Evolutionary conservation across 192 early-diverging fungal species (phyloP).

Genomic region (Geranomyces variabilis): DNA sequence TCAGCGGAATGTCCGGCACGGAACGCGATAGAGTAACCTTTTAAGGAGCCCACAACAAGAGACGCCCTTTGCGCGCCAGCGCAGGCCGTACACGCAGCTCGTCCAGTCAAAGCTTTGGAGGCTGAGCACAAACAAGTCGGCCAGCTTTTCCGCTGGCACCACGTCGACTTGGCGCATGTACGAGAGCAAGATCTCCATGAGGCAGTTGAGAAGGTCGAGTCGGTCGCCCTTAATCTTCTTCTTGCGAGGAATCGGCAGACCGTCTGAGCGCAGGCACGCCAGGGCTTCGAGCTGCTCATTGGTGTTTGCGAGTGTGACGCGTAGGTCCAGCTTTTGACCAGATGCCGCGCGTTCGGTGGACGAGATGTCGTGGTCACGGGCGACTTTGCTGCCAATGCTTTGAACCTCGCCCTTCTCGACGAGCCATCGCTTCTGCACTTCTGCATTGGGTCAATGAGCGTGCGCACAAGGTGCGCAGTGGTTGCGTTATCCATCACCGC

Average conservation of each 20-base stretch:
- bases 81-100: conserved; percentile 1
- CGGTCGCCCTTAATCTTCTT: conserved; percentile 3
- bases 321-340: conserved; percentile 19
- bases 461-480: conserved; percentile 10
- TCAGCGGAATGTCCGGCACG: no score
- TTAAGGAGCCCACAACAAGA: conserved; percentile 9
- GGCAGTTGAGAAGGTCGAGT: conserved; percentile 1
- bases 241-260: neutral
- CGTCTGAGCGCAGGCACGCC: conserved; percentile 6
- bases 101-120: conserved; percentile 12
- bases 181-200: neutral
- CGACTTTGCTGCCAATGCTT: conserved; percentile 7
- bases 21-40: no score
- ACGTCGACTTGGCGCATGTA: neutral
- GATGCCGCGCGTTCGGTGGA: neutral
- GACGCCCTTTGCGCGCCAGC: conserved; percentile 12
- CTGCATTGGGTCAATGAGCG: conserved; percentile 10
- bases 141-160: neutral
- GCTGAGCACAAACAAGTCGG: conserved; percentile 14
- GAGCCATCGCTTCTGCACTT: neutral
- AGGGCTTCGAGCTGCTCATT: conserved; percentile 5
- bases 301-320: conserved; percentile 10
- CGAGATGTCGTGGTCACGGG: neutral
- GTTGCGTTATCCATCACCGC: conserved; percentile 2
- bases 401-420: conserved; percentile 9